Evolutionary conservation across 768 basidiomycete genomes (phyloP).

Genomic region (Serpula lacrymans): DNA sequence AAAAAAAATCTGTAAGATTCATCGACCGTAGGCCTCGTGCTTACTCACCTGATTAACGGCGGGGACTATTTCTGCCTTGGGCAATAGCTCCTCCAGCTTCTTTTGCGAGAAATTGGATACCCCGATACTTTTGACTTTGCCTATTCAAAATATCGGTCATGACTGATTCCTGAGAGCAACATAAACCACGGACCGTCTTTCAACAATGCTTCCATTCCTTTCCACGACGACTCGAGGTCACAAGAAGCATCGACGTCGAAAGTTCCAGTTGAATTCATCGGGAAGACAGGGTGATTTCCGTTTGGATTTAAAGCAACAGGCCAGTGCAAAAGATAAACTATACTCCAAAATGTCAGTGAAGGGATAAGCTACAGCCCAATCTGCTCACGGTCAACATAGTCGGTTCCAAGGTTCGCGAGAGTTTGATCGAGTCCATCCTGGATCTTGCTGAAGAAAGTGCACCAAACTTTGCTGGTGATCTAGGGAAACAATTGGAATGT

Average conservation of each 20-base stretch:
- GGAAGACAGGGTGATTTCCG: conserved; percentile 59
- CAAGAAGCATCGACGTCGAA: conserved; percentile 68
- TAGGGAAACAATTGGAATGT: too few species aligned
- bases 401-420: conserved; percentile 72
- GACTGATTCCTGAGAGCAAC: conserved; percentile 9
- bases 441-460: conserved; percentile 65
- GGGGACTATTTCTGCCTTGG: conserved; percentile 65
- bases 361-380: too few species aligned
- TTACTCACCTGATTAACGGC: conserved; percentile 65
- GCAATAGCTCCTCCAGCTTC: conserved; percentile 67
- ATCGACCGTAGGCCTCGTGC: too few species aligned
- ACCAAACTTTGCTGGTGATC: conserved; percentile 74
- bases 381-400: conserved; percentile 80
- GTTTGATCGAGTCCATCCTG: conserved; percentile 74
- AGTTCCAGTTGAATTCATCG: conserved; percentile 55
- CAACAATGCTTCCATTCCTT: conserved; percentile 72
- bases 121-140: conserved; percentile 65
- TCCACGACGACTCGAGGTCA: conserved; percentile 74
- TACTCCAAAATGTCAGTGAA: too few species aligned
- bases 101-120: conserved; percentile 72
- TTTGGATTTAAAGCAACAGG: conserved; percentile 71
- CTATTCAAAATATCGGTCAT: conserved; percentile 27
- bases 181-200: conserved; percentile 63
- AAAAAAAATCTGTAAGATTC: too few species aligned
- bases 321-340: conserved; percentile 76